phyloP scores from a whole-genome alignment of 106 monocot species.

The Dendrobium huoshanense region DNA sequence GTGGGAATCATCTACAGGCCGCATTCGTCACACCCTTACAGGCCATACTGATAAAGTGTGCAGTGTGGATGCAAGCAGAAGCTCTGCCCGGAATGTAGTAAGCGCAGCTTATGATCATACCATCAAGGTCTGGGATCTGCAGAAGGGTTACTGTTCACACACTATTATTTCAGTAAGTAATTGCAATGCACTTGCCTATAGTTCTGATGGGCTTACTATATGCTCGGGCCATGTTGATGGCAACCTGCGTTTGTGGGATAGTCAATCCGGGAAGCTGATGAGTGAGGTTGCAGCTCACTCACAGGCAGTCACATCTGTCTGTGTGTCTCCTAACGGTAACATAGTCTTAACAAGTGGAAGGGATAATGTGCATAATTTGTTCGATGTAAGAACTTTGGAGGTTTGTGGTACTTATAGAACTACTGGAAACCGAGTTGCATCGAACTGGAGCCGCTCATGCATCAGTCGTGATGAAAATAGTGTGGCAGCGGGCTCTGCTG shows the following conservation, averaged over 20 bases:
- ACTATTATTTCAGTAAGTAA: conserved; percentile 80
- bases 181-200: conserved; percentile 71
- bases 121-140: conserved; percentile 85
- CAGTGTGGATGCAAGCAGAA: conserved; percentile 58
- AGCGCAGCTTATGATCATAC: conserved; percentile 79
- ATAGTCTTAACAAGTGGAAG: conserved; percentile 74
- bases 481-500: conserved; percentile 62
- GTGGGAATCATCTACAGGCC: conserved; percentile 51
- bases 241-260: conserved; percentile 81
- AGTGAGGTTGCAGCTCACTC: conserved; percentile 84
- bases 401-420: conserved; percentile 61
- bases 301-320: conserved; percentile 70
- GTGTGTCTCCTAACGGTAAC: conserved; percentile 57
- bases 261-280: conserved; percentile 41
- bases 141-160: conserved; percentile 62
- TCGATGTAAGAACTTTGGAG: conserved; percentile 75
- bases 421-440: conserved; percentile 43
- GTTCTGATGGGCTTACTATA: conserved; percentile 52
- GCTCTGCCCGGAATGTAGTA: conserved; percentile 36
- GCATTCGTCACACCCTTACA: conserved; percentile 67
- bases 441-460: conserved; percentile 86
- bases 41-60: conserved; percentile 88
- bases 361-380: conserved; percentile 83
- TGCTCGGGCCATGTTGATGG: conserved; percentile 91
- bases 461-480: conserved; percentile 75